Percentiles rank a stretch among this genome's conserved stretches.
phyloP scores from a whole-genome alignment of 805 yeast genomes.

The Pichia sporocuriosa region DNA sequence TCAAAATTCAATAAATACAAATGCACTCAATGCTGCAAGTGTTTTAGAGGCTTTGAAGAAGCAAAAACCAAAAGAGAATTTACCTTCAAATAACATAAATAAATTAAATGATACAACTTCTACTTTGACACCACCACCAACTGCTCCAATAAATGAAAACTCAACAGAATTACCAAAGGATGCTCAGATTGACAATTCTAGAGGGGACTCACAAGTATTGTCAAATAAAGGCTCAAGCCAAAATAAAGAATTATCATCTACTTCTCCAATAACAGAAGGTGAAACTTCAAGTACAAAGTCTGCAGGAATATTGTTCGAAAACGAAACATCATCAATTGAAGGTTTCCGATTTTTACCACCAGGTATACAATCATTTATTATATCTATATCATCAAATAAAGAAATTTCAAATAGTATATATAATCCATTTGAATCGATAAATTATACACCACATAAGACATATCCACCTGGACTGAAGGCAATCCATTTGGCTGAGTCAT shows the following conservation, averaged over 20 bases:
- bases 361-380: conserved; percentile 29
- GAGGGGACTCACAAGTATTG: too few species aligned
- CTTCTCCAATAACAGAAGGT: too few species aligned
- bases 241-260: too few species aligned
- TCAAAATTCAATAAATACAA: conserved; percentile 19
- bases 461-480: conserved; percentile 31
- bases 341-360: conserved; percentile 29
- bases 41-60: conserved; percentile 32
- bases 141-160: neutral
- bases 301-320: neutral
- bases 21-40: conserved; percentile 33
- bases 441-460: conserved; percentile 20
- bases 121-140: neutral
- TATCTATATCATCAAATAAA: conserved; percentile 24
- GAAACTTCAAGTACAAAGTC: neutral
- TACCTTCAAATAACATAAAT: conserved; percentile 6
- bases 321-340: conserved; percentile 4
- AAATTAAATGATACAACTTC: conserved; percentile 2
- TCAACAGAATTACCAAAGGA: too few species aligned
- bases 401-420: conserved; percentile 15
- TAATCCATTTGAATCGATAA: conserved; percentile 13
- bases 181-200: too few species aligned
- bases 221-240: too few species aligned
- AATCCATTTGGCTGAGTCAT: conserved; percentile 27
- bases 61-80: conserved; percentile 26